A percentile compares a stretch with the other conserved stretches of the same genome.
Evolutionary conservation across 306 rosid genomes (phyloP).

Genomic region (Vicia faba): DNA sequence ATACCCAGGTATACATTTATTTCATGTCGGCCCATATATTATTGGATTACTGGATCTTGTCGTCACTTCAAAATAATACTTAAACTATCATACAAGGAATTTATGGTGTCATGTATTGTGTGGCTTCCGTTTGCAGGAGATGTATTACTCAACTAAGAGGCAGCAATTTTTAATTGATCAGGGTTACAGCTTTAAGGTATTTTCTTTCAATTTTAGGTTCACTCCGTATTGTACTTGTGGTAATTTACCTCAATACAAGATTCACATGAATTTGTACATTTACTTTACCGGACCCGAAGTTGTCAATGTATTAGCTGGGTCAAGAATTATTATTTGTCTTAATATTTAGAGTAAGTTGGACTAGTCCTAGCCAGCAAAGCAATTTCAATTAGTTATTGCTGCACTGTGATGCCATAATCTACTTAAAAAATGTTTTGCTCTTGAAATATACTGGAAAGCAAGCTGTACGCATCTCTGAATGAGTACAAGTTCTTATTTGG

Average conservation of each 20-base stretch:
- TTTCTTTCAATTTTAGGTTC: slow-evolving; percentile 8
- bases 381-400: slow-evolving; percentile 10
- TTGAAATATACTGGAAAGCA: slow-evolving; percentile 31
- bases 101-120: slow-evolving; percentile 12
- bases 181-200: slow-evolving; percentile 98
- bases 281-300: slow-evolving; percentile 23
- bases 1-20: slow-evolving; percentile 73
- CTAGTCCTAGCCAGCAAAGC: slow-evolving; percentile 8
- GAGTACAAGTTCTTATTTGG: slow-evolving; percentile 28
- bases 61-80: slow-evolving; percentile 30
- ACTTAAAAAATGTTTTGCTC: background rate
- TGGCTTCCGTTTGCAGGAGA: slow-evolving; percentile 66
- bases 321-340: slow-evolving; percentile 5
- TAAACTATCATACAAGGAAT: slow-evolving; percentile 23
- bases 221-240: slow-evolving; percentile 13
- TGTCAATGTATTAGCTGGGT: slow-evolving; percentile 14
- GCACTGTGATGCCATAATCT: slow-evolving; percentile 16
- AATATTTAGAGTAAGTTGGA: slow-evolving; percentile 27
- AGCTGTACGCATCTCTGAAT: slow-evolving; percentile 1
- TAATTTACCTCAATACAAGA: slow-evolving; percentile 16
- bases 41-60: slow-evolving; percentile 16
- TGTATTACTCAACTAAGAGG: slow-evolving; percentile 96
- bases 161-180: slow-evolving; percentile 98
- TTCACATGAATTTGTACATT: slow-evolving; percentile 11
- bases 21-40: slow-evolving; percentile 13